Conservation (phyloP, 2,329 filamentous ascomycete species). For the Scedosporium minutisporum region DNA sequence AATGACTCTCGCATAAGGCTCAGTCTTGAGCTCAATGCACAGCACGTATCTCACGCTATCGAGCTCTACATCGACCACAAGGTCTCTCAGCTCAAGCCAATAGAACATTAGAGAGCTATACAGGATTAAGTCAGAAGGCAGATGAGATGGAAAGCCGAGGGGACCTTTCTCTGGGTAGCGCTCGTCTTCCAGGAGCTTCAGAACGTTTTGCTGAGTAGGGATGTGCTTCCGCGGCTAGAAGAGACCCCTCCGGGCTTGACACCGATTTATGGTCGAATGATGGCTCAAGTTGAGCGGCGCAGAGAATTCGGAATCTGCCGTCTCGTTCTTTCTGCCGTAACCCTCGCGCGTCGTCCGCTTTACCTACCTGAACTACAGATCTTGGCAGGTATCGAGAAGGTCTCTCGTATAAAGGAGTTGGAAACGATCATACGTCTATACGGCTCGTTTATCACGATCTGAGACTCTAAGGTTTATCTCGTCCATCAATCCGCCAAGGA, state of each 20-base stretch:
- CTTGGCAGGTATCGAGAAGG: slow-evolving; percentile 11
- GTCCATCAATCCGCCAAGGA: slow-evolving; percentile 35
- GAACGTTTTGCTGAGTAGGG: neutral
- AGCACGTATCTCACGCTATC: slow-evolving; percentile 21
- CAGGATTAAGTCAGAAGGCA: slow-evolving; percentile 7
- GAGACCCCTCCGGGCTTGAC: slow-evolving; percentile 24
- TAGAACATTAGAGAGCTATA: slow-evolving; percentile 3
- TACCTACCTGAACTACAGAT: slow-evolving; percentile 20
- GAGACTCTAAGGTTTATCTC: slow-evolving; percentile 21
- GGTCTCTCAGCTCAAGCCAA: neutral
- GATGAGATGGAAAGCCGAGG: slow-evolving; percentile 21
- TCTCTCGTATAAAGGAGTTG: slow-evolving; percentile 11
- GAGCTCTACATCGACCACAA: slow-evolving; percentile 18
- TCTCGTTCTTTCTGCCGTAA: slow-evolving; percentile 21
- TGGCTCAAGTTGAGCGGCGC: slow-evolving; percentile 19
- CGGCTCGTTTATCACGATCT: slow-evolving; percentile 26
- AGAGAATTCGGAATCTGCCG: slow-evolving; percentile 20
- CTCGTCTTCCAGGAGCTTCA: slow-evolving; percentile 8
- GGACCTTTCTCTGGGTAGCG: slow-evolving; percentile 31
- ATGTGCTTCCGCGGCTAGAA: slow-evolving; percentile 12
- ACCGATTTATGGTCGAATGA: slow-evolving; percentile 27
- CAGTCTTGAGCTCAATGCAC: slow-evolving; percentile 20
- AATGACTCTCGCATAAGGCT: neutral
- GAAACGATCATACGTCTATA: slow-evolving; percentile 22
- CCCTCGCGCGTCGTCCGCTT: slow-evolving; percentile 25